These are phyloP conservation scores for Eucalyptus lansdowneana DNA, from an alignment of 345 rosid genomes.

Conservation along the genomic window DNA sequence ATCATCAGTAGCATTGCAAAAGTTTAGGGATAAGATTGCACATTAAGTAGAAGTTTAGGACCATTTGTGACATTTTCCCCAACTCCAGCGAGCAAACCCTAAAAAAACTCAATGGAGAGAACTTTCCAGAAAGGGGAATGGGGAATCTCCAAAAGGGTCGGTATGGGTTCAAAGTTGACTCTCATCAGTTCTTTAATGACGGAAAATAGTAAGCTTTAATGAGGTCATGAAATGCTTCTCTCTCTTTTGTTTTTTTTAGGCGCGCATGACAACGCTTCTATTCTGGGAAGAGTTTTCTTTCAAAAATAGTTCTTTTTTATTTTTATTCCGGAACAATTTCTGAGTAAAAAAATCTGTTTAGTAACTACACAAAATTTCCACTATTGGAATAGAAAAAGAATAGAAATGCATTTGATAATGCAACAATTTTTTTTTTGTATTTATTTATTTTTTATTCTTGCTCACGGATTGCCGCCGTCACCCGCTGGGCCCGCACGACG, in stretches of 20 bases:
- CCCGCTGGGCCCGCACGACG: accelerated
- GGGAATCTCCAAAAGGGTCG: slow-evolving; percentile 17
- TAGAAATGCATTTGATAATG: too few species aligned
- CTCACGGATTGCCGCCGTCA: too few species aligned
- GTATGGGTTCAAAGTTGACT: slow-evolving; percentile 30
- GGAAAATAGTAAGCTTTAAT: not conserved
- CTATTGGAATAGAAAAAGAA: too few species aligned
- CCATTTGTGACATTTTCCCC: too few species aligned
- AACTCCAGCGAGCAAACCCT: not conserved
- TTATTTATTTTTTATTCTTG: too few species aligned
- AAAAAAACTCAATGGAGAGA: not conserved
- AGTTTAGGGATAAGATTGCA: not conserved
- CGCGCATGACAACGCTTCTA: accelerated
- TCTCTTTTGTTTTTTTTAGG: not conserved
- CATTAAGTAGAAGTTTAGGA: too few species aligned
- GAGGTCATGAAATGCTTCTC: not conserved
- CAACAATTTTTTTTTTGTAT: too few species aligned
- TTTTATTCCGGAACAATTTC: too few species aligned
- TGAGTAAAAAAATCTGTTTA: too few species aligned
- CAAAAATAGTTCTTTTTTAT: too few species aligned
- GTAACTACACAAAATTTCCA: too few species aligned
- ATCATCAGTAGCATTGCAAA: not conserved
- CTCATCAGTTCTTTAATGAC: not conserved
- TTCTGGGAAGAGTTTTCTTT: too few species aligned
- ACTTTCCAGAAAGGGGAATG: slow-evolving; percentile 3